Percentiles rank a stretch among this genome's conserved stretches.
Evolutionary conservation across 2,329 filamentous ascomycete genomes (phyloP).

Genomic region (Aspergillus carbonarius): DNA sequence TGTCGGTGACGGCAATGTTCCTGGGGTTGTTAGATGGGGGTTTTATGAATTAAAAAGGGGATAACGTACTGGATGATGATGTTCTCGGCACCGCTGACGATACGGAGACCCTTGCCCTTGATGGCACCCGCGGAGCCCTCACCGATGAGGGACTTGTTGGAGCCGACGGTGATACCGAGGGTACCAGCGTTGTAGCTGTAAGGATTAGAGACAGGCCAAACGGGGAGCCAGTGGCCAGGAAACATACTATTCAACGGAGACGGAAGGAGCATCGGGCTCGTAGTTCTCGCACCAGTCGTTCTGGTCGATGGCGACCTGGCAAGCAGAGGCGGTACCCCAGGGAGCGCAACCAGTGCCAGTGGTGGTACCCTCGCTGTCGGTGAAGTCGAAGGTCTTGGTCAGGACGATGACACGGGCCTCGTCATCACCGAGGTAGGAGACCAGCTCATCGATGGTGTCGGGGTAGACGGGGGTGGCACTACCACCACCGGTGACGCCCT

Average conservation of each 20-base stretch:
- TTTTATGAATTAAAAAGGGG: not conserved
- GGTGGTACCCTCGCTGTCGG: slow-evolving; percentile 36
- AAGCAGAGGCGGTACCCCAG: slow-evolving; percentile 53
- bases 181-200: slow-evolving; percentile 52
- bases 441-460: slow-evolving; percentile 56
- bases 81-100: slow-evolving; percentile 50
- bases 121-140: slow-evolving; percentile 55
- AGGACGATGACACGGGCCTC: slow-evolving; percentile 57
- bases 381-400: slow-evolving; percentile 25
- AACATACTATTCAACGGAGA: slow-evolving; percentile 38
- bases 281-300: slow-evolving; percentile 61
- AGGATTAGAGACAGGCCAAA: slow-evolving; percentile 25
- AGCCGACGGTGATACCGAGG: slow-evolving; percentile 52
- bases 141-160: slow-evolving; percentile 60
- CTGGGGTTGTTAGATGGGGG: not conserved
- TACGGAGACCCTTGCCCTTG: slow-evolving; percentile 58
- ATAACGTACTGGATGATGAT: slow-evolving; percentile 56
- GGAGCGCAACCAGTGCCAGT: slow-evolving; percentile 56
- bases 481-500: slow-evolving; percentile 62
- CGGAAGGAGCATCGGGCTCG: slow-evolving; percentile 52
- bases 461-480: slow-evolving; percentile 56
- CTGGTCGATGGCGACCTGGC: slow-evolving; percentile 63
- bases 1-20: slow-evolving; percentile 36
- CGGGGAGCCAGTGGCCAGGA: not conserved
- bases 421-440: slow-evolving; percentile 58